Base-by-base conservation (phyloP, 2,329 filamentous ascomycete species). In the Trichoderma koningii region DNA sequence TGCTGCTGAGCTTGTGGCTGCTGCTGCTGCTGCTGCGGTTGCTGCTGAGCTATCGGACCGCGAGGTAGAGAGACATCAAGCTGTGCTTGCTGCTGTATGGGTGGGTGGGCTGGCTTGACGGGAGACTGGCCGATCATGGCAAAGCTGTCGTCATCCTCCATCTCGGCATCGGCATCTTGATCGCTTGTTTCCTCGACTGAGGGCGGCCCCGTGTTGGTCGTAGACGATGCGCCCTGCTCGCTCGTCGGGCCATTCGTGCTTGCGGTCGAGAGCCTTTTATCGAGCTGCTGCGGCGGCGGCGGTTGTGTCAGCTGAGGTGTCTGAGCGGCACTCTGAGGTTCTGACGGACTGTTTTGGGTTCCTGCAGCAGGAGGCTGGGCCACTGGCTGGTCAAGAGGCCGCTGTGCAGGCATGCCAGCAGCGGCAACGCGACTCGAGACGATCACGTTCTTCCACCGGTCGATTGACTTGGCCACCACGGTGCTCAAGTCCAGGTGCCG, bases 401-500 rank as follows among this genome's bases (percentile, higher is more conserved):
- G 79, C 68, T 88, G 86, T 3, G 79, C 77, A 55, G 75, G 75
- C 76, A 87, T 79, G 19, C 84, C 83, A 17, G 68, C 68, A n/a
- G 71, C 70, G 3, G 76, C 73, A 5, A 76, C 76, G 47, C 84
- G 79, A 2, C 81, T 77, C 6, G 83, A 81, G n/a, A 80, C 76
- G 14, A 89, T 83, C 17, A 88, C 84, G 5, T 76, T 79, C 74
- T 87, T 89, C 87, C 87, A 89, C 34, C 85, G 79, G 50, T 84
- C 82, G 65, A 89, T 87, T 2, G 82, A 82, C n/a, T 78, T 77
- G 7, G 82, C 76, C 6, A 87, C 80, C 44, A 85, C 71, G 0
- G 80, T 80, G 66, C 78, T 78, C 1, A 88, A 72, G 67, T 87
- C 85, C 5, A 81, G 68, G 59, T 85, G 80, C 1, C 80, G 78